Conservation (phyloP, 148 eudicot genomes). For the Suaeda aralocaspica region DNA sequence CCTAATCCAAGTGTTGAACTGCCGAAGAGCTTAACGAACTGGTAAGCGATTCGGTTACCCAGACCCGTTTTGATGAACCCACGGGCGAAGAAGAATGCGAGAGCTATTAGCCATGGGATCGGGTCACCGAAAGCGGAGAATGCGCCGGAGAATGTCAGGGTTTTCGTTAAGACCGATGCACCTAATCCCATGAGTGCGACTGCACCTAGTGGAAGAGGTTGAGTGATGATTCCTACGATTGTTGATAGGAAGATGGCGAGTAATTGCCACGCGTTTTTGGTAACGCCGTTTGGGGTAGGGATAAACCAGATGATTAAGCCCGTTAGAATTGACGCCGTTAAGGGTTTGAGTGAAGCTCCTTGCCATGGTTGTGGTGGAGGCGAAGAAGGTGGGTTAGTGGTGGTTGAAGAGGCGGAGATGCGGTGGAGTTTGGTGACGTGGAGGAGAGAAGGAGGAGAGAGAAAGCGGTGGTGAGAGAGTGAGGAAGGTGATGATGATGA, state of each 20-base stretch:
- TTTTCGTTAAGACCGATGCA: slow-evolving; percentile 74
- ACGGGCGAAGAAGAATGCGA: slow-evolving; percentile 92
- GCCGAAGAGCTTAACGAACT: slow-evolving; percentile 70
- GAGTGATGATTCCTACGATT: slow-evolving; percentile 82
- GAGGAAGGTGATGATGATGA: neutral
- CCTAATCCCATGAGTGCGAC: slow-evolving; percentile 82
- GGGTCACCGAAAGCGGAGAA: slow-evolving; percentile 95
- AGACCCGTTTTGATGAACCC: slow-evolving; percentile 93
- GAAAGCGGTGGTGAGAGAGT: slow-evolving; percentile 7
- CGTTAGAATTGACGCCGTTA: slow-evolving; percentile 60
- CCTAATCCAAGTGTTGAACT: slow-evolving; percentile 69
- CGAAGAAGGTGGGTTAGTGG: slow-evolving; percentile 26
- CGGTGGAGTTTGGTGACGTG: neutral
- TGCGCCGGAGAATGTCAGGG: slow-evolving; percentile 80
- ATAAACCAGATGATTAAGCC: slow-evolving; percentile 71
- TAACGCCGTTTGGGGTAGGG: slow-evolving; percentile 69
- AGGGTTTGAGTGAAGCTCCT: slow-evolving; percentile 65
- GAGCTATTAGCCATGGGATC: slow-evolving; percentile 84
- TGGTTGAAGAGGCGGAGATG: slow-evolving; percentile 15
- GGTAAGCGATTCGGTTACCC: slow-evolving; percentile 77
- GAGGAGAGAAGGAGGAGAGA: neutral
- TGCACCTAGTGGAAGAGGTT: slow-evolving; percentile 87
- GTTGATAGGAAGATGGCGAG: slow-evolving; percentile 80
- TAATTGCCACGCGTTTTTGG: slow-evolving; percentile 71
- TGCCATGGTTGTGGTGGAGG: slow-evolving; percentile 40